Conservation (phyloP, 495 filamentous ascomycete species). For the Penicillium canariense region DNA sequence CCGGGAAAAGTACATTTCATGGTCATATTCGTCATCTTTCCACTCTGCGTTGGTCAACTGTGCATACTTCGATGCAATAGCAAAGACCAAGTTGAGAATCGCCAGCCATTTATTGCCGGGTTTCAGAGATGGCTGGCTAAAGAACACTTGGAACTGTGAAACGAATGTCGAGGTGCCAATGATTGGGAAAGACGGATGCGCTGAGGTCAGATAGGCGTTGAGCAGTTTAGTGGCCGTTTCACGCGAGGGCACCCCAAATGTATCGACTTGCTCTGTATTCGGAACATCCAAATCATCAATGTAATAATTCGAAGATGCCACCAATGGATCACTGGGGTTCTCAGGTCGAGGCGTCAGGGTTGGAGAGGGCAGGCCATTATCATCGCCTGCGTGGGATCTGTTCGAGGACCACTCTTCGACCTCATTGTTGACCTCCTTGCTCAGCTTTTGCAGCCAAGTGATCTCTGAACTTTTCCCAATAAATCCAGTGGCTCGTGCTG, state of each 20-base stretch:
- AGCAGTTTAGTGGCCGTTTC: constrained; percentile 53
- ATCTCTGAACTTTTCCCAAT: constrained; percentile 61
- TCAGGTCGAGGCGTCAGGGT: constrained; percentile 27
- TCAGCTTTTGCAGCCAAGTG: constrained; percentile 54
- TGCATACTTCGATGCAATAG: constrained; percentile 53
- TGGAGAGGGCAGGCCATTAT: constrained; percentile 27
- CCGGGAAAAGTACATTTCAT: constrained; percentile 54
- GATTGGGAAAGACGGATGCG: constrained; percentile 62
- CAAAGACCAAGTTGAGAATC: constrained; percentile 63
- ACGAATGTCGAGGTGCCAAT: constrained; percentile 55
- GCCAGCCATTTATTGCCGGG: constrained; percentile 52
- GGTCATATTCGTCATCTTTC: constrained; percentile 47
- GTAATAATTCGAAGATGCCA: constrained; percentile 44
- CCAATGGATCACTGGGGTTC: constrained; percentile 24
- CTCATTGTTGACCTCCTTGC: constrained; percentile 33
- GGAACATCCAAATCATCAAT: constrained; percentile 52
- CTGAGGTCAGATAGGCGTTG: constrained; percentile 55
- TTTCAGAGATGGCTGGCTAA: constrained; percentile 37
- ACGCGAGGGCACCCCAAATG: constrained; percentile 49
- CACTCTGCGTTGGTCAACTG: constrained; percentile 45
- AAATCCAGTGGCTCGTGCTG: constrained; percentile 49
- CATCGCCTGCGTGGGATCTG: constrained; percentile 18
- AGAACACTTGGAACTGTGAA: constrained; percentile 46
- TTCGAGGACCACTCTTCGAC: constrained; percentile 24
- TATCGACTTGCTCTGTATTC: constrained; percentile 42